Conservation (phyloP, 129 eudicot genomes). For the Artemisia tridentata region DNA sequence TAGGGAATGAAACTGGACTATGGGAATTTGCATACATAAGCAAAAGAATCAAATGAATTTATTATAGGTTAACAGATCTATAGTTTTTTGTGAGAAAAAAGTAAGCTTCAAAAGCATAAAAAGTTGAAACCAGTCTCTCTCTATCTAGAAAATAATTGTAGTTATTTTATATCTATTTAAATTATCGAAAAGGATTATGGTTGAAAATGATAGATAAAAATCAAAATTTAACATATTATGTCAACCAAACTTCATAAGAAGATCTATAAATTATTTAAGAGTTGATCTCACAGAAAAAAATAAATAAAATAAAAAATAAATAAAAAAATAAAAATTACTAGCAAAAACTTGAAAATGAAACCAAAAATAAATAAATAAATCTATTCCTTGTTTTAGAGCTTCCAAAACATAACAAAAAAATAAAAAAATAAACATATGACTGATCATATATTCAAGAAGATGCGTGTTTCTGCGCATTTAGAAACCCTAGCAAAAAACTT, state of each 20-base stretch:
- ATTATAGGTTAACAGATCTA: constrained; percentile 35
- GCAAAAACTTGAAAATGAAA: constrained; percentile 13
- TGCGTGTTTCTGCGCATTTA: constrained; percentile 21
- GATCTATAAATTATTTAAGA: constrained; percentile 21
- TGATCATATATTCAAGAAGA: not conserved
- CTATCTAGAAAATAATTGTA: constrained; percentile 22
- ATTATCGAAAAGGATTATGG: constrained; percentile 33
- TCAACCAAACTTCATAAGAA: constrained; percentile 23
- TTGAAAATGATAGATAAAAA: constrained; percentile 12
- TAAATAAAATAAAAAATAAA: not conserved
- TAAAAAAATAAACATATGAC: not conserved
- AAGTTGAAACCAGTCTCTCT: constrained; percentile 29
- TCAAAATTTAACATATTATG: not conserved
- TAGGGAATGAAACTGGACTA: constrained; percentile 16
- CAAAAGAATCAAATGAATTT: constrained; percentile 11
- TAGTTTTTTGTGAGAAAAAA: constrained; percentile 20
- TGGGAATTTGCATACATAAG: constrained; percentile 22
- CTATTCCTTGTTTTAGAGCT: not conserved
- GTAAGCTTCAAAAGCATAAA: constrained; percentile 36
- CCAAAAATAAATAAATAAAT: constrained; percentile 8
- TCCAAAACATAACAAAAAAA: constrained; percentile 10
- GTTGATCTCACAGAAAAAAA: not conserved
- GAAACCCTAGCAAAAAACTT: constrained; percentile 48
- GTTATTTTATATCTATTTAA: not conserved
- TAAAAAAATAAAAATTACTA: not conserved